These are phyloP conservation scores for Celoporthe dispersa DNA, from an alignment of 2,329 filamentous ascomycete species.

Conservation along the genomic window DNA sequence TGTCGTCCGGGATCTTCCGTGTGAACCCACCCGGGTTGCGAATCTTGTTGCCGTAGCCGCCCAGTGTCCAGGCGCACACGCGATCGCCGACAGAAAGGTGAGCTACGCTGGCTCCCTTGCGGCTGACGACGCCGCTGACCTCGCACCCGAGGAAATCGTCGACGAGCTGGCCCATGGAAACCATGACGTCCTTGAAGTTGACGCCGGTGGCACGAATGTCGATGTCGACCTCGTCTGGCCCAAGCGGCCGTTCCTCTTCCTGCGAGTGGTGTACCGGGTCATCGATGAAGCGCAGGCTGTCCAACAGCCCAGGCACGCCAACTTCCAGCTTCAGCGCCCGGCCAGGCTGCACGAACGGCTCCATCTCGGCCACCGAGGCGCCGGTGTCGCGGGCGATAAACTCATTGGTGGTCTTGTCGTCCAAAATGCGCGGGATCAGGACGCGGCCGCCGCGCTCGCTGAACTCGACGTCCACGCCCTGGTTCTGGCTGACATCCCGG, in stretches of 20 bases:
- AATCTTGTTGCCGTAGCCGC: too few species aligned
- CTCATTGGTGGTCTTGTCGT: slow-evolving; percentile 2
- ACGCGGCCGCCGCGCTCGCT: slow-evolving; percentile 6
- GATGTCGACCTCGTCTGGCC: slow-evolving; percentile 14
- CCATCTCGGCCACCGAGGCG: slow-evolving; percentile 15
- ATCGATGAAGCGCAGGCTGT: slow-evolving; percentile 24
- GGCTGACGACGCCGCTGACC: slow-evolving; percentile 12
- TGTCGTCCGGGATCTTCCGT: slow-evolving; percentile 26
- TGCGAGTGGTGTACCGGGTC: too few species aligned
- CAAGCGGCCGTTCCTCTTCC: slow-evolving; percentile 4
- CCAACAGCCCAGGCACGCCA: slow-evolving; percentile 23
- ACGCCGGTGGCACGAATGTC: slow-evolving; percentile 20
- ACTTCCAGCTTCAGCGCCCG: slow-evolving; percentile 6
- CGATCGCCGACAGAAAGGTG: neutral
- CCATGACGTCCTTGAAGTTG: slow-evolving; percentile 22
- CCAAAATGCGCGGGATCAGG: slow-evolving; percentile 11
- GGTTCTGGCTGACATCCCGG: neutral
- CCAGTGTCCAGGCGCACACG: neutral
- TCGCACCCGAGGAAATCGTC: slow-evolving; percentile 10
- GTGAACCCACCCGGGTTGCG: too few species aligned
- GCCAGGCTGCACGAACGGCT: slow-evolving; percentile 8
- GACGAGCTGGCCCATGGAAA: slow-evolving; percentile 14
- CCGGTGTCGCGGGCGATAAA: neutral
- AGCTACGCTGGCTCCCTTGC: too few species aligned
- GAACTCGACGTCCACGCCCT: slow-evolving; percentile 10